Evolutionary conservation across 1,284 basidiomycete genomes (phyloP).

Genomic region (Leccinum subfulvum): DNA sequence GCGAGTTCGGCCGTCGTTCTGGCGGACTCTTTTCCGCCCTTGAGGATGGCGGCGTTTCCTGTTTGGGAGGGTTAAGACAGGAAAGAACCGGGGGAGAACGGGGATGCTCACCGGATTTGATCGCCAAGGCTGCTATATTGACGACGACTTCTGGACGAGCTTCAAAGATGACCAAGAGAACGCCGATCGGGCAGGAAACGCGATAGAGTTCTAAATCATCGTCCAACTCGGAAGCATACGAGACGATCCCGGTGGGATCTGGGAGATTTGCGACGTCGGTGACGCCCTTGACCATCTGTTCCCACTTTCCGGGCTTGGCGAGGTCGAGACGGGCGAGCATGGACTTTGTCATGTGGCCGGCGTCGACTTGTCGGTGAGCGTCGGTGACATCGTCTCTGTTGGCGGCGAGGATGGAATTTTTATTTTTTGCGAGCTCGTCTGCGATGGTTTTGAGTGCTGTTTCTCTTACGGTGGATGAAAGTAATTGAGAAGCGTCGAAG

Average conservation of each 20-base stretch:
- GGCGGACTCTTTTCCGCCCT: slow-evolving; percentile 94
- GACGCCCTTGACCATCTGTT: slow-evolving; percentile 89
- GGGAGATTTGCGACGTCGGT: slow-evolving; percentile 83
- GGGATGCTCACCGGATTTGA: slow-evolving; percentile 82
- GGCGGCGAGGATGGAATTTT: slow-evolving; percentile 71
- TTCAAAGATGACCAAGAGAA: slow-evolving; percentile 96
- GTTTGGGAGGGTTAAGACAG: slow-evolving; percentile 8
- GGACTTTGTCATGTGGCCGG: slow-evolving; percentile 81
- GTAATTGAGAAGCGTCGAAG: slow-evolving; percentile 83
- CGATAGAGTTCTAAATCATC: slow-evolving; percentile 87
- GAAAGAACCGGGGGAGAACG: slow-evolving; percentile 6
- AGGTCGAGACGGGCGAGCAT: slow-evolving; percentile 88
- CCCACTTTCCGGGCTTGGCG: slow-evolving; percentile 86
- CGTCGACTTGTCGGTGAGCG: slow-evolving; percentile 74
- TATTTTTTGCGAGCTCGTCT: slow-evolving; percentile 60
- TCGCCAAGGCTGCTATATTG: slow-evolving; percentile 93
- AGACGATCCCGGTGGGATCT: slow-evolving; percentile 85
- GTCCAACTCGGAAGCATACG: slow-evolving; percentile 87
- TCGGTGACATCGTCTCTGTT: slow-evolving; percentile 83
- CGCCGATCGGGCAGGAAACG: slow-evolving; percentile 96
- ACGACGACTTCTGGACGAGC: slow-evolving; percentile 97
- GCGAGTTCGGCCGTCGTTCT: slow-evolving; percentile 76
- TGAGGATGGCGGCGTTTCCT: slow-evolving; percentile 94
- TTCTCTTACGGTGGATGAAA: slow-evolving; percentile 65
- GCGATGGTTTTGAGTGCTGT: slow-evolving; percentile 72